These are phyloP conservation scores for Phaeosphaeria sp. DNA, from an alignment of 2,329 filamentous ascomycete genomes.

Conservation along the genomic window DNA sequence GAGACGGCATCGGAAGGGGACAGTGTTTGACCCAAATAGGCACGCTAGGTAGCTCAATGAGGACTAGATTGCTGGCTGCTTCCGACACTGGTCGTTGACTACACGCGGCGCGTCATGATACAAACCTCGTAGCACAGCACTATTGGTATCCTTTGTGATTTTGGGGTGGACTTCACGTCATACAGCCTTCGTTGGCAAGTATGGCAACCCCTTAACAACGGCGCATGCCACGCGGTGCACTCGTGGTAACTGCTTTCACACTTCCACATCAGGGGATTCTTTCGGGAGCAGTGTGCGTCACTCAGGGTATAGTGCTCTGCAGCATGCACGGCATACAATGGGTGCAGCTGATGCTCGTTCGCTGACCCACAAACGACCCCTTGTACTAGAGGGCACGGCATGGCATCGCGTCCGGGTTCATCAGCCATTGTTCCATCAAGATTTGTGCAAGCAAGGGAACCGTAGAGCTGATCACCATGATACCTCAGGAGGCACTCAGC, in stretches of 20 bases:
- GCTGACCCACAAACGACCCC: background rate
- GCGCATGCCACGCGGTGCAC: background rate
- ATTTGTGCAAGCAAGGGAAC: background rate
- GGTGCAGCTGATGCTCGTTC: background rate
- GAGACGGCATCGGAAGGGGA: background rate
- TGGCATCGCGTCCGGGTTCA: background rate
- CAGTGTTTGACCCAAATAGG: background rate
- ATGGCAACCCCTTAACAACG: background rate
- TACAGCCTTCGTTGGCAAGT: background rate
- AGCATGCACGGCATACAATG: background rate
- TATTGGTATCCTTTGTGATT: background rate
- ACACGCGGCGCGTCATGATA: background rate
- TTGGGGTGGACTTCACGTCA: background rate
- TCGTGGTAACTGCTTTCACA: background rate
- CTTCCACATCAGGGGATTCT: background rate
- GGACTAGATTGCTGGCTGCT: background rate
- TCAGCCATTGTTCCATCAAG: background rate
- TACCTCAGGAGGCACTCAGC: background rate
- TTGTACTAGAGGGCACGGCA: background rate
- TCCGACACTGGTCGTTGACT: slow-evolving; percentile 1
- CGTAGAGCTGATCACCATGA: background rate
- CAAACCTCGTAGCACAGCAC: background rate
- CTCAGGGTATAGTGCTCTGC: background rate
- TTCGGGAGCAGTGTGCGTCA: background rate
- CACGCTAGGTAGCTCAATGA: background rate